Conservation (phyloP, 2,329 filamentous ascomycete genomes). For the Leptographium flavum region DNA sequence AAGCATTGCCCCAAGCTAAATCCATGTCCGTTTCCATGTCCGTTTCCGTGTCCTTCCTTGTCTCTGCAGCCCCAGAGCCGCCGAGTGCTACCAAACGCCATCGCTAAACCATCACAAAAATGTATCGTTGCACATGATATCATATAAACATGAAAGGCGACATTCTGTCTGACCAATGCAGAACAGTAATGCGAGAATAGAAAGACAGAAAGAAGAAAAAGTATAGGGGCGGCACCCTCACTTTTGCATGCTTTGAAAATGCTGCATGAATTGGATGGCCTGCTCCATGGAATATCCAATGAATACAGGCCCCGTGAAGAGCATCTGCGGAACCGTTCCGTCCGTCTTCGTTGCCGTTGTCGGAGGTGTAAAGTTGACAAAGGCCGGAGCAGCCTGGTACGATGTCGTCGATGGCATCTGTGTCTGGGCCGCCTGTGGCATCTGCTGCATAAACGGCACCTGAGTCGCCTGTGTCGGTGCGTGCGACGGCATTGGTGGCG, state of each 20-base stretch:
- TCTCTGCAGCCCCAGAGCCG: too few species aligned
- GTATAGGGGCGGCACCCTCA: too few species aligned
- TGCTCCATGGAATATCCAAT: slow-evolving; percentile 81
- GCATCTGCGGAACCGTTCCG: slow-evolving; percentile 42
- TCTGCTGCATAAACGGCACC: background rate
- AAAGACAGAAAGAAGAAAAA: too few species aligned
- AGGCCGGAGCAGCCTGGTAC: slow-evolving; percentile 24
- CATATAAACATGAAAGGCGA: too few species aligned
- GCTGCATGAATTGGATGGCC: slow-evolving; percentile 60
- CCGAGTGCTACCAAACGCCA: slow-evolving; percentile 2
- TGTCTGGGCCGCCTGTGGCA: slow-evolving; percentile 4
- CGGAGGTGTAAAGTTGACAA: slow-evolving; percentile 26
- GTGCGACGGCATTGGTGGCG: background rate
- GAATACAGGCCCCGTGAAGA: slow-evolving; percentile 88
- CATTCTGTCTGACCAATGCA: too few species aligned
- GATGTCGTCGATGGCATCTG: slow-evolving; percentile 4
- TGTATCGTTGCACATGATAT: slow-evolving; percentile 2
- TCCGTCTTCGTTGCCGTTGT: background rate
- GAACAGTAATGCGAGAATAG: too few species aligned
- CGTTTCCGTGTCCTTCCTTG: too few species aligned
- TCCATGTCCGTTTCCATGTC: too few species aligned
- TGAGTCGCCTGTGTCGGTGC: background rate
- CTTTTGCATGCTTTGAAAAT: slow-evolving; percentile 24
- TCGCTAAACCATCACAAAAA: background rate
- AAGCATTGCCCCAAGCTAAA: too few species aligned